Evolutionary conservation across 805 yeast species (phyloP).

Genomic region (Wickerhamiella azyma): DNA sequence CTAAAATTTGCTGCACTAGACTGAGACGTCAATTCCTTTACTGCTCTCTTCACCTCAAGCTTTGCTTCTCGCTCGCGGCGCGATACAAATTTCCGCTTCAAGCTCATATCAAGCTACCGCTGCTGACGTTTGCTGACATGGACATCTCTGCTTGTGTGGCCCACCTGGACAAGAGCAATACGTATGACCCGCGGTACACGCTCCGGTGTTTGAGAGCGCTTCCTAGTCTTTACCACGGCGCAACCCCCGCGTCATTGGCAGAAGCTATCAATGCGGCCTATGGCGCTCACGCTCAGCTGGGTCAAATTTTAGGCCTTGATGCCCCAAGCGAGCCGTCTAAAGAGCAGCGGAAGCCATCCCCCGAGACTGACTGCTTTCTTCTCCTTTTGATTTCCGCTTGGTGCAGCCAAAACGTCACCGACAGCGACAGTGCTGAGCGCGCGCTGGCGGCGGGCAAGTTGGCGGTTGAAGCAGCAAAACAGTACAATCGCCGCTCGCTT

Average conservation of each 20-base stretch:
- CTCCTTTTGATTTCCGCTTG: slow-evolving; percentile 68
- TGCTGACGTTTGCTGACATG: slow-evolving; percentile 2
- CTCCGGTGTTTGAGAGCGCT: slow-evolving; percentile 76
- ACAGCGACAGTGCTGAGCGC: slow-evolving; percentile 30
- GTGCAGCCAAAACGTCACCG: slow-evolving; percentile 45
- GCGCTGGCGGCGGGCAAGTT: slow-evolving; percentile 31
- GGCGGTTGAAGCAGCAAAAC: slow-evolving; percentile 31
- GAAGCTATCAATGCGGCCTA: slow-evolving; percentile 43
- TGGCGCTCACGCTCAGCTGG: slow-evolving; percentile 35
- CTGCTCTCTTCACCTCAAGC: not conserved
- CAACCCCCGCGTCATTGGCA: slow-evolving; percentile 42
- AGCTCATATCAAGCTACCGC: not conserved
- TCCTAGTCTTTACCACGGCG: slow-evolving; percentile 54
- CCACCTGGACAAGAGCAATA: slow-evolving; percentile 44
- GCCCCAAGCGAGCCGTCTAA: slow-evolving; percentile 21
- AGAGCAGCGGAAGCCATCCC: slow-evolving; percentile 30
- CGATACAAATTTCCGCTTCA: slow-evolving; percentile 11
- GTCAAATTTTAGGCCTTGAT: slow-evolving; percentile 4
- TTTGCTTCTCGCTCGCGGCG: slow-evolving; percentile 4
- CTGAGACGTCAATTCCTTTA: not conserved
- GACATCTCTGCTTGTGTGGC: slow-evolving; percentile 25
- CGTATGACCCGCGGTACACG: slow-evolving; percentile 76
- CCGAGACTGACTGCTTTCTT: slow-evolving; percentile 69
- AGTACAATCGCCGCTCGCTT: slow-evolving; percentile 65
- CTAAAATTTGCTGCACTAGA: no score